A percentile compares a stretch with the other conserved stretches of the same genome.
Conservation (phyloP, 768 basidiomycete genomes). For the Boletus patriciae region DNA sequence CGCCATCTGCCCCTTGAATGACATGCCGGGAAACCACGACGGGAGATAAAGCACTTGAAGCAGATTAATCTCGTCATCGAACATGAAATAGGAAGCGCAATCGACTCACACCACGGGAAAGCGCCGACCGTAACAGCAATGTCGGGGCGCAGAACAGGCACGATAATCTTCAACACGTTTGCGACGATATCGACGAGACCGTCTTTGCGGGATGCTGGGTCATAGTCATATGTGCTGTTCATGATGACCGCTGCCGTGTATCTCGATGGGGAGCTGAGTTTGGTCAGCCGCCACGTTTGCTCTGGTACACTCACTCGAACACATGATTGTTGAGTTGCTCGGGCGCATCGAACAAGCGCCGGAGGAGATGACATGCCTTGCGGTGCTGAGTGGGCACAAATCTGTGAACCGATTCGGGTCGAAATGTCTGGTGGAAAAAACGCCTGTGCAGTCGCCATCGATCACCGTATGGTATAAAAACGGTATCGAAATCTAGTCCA, state of each 20-base stretch:
- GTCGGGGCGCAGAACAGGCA: background rate
- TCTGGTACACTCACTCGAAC: background rate
- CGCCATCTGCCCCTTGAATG: slow-evolving; percentile 1
- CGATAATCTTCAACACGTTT: background rate
- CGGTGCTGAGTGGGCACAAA: background rate
- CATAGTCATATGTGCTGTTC: slow-evolving; percentile 16
- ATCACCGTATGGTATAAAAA: background rate
- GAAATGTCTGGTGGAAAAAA: background rate
- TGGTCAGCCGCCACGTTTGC: background rate
- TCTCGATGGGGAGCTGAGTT: background rate
- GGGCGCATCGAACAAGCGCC: background rate
- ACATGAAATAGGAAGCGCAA: background rate
- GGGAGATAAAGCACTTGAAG: slow-evolving; percentile 2
- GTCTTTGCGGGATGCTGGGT: background rate
- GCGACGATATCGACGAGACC: background rate
- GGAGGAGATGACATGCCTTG: background rate
- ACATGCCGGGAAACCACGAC: slow-evolving; percentile 4
- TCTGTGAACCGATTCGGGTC: background rate
- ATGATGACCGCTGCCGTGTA: slow-evolving; percentile 9
- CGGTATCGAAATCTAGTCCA: background rate
- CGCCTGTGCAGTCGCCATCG: background rate
- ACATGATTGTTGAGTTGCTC: background rate
- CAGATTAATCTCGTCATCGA: too few relatives aligned
- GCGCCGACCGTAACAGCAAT: background rate
- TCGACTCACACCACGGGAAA: background rate